Conservation (phyloP, 139 green algal species). For the Edaphochlamys debaryana region DNA sequence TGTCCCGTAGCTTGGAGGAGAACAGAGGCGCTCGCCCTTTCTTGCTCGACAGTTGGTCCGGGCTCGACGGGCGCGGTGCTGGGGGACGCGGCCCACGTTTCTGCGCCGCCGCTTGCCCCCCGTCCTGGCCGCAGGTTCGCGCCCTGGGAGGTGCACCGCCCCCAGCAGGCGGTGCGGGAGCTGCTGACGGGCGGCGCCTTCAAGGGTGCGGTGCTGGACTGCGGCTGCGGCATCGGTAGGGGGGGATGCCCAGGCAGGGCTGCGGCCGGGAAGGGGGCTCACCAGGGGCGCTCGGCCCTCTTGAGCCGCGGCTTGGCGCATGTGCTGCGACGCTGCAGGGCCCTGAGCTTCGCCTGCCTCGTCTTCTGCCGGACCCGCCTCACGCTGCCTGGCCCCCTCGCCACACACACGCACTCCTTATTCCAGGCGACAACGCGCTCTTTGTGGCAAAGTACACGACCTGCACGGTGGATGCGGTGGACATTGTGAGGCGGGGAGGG, state of each 20-base stretch:
- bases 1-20: too few relatives aligned
- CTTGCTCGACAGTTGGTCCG: too few relatives aligned
- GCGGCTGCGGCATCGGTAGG: constrained; percentile 8
- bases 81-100: too few relatives aligned
- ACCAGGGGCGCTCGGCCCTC: background rate
- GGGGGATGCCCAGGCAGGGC: background rate
- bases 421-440: constrained; percentile 14
- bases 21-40: too few relatives aligned
- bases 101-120: too few relatives aligned
- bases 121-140: background rate
- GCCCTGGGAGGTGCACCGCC: constrained; percentile 11
- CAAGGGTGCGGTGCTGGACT: background rate
- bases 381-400: too few relatives aligned
- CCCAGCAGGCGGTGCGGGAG: constrained; percentile 1
- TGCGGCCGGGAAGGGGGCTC: background rate
- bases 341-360: too few relatives aligned
- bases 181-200: background rate
- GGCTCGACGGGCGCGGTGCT: too few relatives aligned
- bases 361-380: too few relatives aligned
- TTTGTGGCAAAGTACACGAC: constrained; percentile 20
- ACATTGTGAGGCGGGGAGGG: background rate
- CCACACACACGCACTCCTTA: too few relatives aligned
- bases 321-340: too few relatives aligned
- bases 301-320: background rate
- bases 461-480: constrained; percentile 1